Conservation (phyloP, 2,329 filamentous ascomycete genomes). For the Penicillium brevicompactum region DNA sequence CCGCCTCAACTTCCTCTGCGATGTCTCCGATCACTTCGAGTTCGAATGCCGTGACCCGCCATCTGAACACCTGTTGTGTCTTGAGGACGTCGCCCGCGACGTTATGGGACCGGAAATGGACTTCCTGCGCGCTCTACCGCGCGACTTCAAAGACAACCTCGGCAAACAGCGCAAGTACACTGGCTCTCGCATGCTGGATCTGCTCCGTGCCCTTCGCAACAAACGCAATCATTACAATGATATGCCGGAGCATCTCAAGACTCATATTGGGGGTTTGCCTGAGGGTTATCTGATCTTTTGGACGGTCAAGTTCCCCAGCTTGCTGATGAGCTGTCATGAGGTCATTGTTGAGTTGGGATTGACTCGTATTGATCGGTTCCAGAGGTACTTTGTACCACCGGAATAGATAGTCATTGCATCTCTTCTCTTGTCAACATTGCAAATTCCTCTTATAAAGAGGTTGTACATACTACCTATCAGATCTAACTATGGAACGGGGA, state of each 20-base stretch:
- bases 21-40: constrained; percentile 95
- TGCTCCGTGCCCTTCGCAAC: constrained; percentile 85
- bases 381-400: constrained; percentile 43
- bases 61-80: constrained; percentile 63
- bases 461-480: no score
- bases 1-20: constrained; percentile 87
- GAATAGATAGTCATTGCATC: constrained; percentile 26
- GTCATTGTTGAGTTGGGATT: constrained; percentile 69
- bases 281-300: constrained; percentile 84
- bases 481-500: no score
- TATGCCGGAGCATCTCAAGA: constrained; percentile 79
- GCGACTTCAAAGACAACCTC: constrained; percentile 82
- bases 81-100: constrained; percentile 53
- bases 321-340: constrained; percentile 78
- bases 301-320: constrained; percentile 74
- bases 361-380: constrained; percentile 45
- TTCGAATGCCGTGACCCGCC: constrained; percentile 85
- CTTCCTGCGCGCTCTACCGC: constrained; percentile 75
- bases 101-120: constrained; percentile 63
- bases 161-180: constrained; percentile 96
- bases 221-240: constrained; percentile 99
- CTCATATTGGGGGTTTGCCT: constrained; percentile 71
- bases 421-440: background rate
- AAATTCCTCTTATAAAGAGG: no score
- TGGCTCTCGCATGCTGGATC: constrained; percentile 77